Conservation (phyloP, 257 asterid species). For the Coffea canephora region DNA sequence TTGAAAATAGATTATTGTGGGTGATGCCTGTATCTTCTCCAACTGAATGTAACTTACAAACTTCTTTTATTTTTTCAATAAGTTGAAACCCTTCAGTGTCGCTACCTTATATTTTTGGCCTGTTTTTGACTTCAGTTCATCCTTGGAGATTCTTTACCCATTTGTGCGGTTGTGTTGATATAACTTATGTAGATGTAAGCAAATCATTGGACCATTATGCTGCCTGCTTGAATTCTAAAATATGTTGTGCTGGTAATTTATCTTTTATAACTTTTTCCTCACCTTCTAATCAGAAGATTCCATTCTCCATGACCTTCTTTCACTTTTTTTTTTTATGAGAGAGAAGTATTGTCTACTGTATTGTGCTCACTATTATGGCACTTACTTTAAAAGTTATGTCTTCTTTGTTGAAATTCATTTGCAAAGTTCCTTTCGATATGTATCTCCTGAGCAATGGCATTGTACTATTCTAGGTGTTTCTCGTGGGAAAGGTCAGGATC, state of each 20-base stretch:
- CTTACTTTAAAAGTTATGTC: background rate
- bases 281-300: background rate
- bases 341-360: background rate
- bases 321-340: background rate
- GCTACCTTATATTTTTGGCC: background rate
- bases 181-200: background rate
- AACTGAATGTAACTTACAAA: too few relatives aligned
- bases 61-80: background rate
- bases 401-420: background rate
- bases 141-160: background rate
- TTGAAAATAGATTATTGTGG: too few relatives aligned
- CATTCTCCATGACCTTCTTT: background rate
- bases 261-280: background rate
- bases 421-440: background rate
- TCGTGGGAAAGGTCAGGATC: slow-evolving; percentile 96
- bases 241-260: background rate
- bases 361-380: background rate
- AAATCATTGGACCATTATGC: background rate
- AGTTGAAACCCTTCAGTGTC: background rate
- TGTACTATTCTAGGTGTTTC: slow-evolving; percentile 75
- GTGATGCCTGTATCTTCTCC: background rate
- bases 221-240: slow-evolving; percentile 4
- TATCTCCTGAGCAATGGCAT: slow-evolving; percentile 18
- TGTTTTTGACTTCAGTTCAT: background rate
- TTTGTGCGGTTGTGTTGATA: background rate